Percentiles rank a stretch among this genome's conserved stretches.
Conservation (phyloP, 1,139 yeast species). For the Debaryomyces robertsiae region DNA sequence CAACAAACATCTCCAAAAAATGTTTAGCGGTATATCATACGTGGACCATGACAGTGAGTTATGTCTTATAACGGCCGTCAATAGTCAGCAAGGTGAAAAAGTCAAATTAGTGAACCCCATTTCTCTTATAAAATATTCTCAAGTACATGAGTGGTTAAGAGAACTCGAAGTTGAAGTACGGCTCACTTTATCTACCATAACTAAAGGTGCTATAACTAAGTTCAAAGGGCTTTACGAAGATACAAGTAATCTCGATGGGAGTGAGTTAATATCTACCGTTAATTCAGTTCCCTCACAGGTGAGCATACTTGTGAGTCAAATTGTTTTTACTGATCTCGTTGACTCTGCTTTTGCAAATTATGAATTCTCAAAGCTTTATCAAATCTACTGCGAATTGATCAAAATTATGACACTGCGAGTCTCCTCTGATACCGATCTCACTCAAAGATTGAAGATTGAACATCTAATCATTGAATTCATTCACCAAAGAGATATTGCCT, state of each 20-base stretch:
- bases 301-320: constrained; percentile 56
- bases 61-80: constrained; percentile 47
- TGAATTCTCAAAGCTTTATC: constrained; percentile 7
- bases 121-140: constrained; percentile 41
- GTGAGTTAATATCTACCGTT: constrained; percentile 15
- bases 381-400: constrained; percentile 15
- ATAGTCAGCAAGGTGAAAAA: constrained; percentile 66
- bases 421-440: constrained; percentile 23
- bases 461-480: constrained; percentile 65
- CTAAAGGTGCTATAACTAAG: constrained; percentile 12
- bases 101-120: constrained; percentile 50
- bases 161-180: constrained; percentile 59
- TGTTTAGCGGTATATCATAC: constrained; percentile 67
- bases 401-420: constrained; percentile 19
- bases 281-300: constrained; percentile 59
- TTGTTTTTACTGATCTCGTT: constrained; percentile 52
- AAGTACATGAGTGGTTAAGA: constrained; percentile 65
- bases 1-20: constrained; percentile 65
- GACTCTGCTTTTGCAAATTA: constrained; percentile 30
- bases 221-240: constrained; percentile 17
- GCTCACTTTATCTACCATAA: constrained; percentile 43
- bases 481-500: constrained; percentile 56
- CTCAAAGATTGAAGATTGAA: constrained; percentile 56
- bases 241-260: not conserved
- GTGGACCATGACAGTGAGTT: constrained; percentile 42